Conservation (phyloP, 495 filamentous ascomycete genomes). For the Aspergillus panamensis region DNA sequence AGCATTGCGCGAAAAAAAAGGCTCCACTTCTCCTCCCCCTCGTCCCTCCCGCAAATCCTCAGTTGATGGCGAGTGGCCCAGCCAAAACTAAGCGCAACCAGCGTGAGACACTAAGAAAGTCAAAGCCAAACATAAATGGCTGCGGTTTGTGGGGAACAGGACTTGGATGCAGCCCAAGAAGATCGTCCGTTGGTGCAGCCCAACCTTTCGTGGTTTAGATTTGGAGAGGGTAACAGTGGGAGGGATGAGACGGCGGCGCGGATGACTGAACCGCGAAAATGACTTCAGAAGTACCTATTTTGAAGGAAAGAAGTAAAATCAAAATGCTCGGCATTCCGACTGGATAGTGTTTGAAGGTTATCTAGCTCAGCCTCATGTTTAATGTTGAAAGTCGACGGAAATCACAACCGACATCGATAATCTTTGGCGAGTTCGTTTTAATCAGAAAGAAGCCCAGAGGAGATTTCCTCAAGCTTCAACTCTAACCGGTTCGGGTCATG, state of each 20-base stretch:
- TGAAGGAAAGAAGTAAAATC: neutral
- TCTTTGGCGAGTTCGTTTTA: too few relatives aligned
- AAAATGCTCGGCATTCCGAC: neutral
- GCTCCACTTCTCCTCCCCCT: neutral
- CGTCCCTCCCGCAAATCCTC: neutral
- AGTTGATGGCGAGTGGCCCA: neutral
- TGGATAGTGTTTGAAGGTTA: too few relatives aligned
- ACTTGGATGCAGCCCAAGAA: neutral
- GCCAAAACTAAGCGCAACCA: neutral
- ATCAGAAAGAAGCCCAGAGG: neutral
- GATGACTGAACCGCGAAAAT: neutral
- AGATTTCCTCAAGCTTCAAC: neutral
- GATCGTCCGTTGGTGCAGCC: slow-evolving; percentile 1
- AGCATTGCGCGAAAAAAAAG: slow-evolving; percentile 1
- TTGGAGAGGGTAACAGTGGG: neutral
- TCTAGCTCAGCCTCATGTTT: too few relatives aligned
- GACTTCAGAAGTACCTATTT: too few relatives aligned
- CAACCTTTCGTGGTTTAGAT: slow-evolving; percentile 12
- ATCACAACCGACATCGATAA: too few relatives aligned
- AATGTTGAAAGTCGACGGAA: too few relatives aligned
- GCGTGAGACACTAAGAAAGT: slow-evolving; percentile 7
- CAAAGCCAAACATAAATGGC: slow-evolving; percentile 6
- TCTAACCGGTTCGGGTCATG: neutral
- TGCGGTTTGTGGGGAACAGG: slow-evolving; percentile 14
- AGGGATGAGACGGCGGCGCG: neutral